phyloP scores from a whole-genome alignment of 805 yeast genomes.

The Cyberlindnera xishuangbannaensis region DNA sequence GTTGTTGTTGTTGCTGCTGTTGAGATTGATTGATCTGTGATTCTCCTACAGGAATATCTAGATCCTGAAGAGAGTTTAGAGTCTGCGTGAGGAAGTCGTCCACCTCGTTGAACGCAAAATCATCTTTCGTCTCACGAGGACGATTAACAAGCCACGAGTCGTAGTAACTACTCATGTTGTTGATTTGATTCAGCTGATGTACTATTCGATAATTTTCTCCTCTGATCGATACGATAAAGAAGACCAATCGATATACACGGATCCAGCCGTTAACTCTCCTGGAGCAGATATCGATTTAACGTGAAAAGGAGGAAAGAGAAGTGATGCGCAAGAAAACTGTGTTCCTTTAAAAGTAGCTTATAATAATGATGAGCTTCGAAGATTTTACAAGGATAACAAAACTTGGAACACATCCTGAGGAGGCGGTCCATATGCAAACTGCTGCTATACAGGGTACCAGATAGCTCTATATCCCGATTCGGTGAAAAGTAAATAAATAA shows the following conservation, averaged over 20 bases:
- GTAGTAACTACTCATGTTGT: conserved; percentile 12
- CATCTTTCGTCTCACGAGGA: conserved; percentile 3
- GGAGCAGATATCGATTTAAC: conserved; percentile 6
- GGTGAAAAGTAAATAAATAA: conserved; percentile 12
- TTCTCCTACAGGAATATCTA: conserved; percentile 49
- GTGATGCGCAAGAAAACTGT: not conserved
- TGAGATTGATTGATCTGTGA: too few relatives aligned
- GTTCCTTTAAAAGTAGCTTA: too few relatives aligned
- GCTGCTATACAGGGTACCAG: too few relatives aligned
- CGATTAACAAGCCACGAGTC: conserved; percentile 10
- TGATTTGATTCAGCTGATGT: too few relatives aligned
- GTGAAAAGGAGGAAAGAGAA: not conserved
- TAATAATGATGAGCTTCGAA: too few relatives aligned
- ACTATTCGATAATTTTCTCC: not conserved
- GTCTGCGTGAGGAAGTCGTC: conserved; percentile 55
- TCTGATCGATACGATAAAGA: not conserved
- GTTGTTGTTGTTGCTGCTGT: conserved; percentile 4
- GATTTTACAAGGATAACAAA: too few relatives aligned
- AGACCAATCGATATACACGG: conserved; percentile 6
- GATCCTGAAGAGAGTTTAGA: conserved; percentile 49
- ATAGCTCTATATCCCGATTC: conserved; percentile 6
- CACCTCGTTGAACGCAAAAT: conserved; percentile 18
- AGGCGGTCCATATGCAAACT: too few relatives aligned
- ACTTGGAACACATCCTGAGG: too few relatives aligned
- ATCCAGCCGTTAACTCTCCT: conserved; percentile 11